Conservation (phyloP, 2,329 filamentous ascomycete genomes). For the Curvularia hawaiiensis region DNA sequence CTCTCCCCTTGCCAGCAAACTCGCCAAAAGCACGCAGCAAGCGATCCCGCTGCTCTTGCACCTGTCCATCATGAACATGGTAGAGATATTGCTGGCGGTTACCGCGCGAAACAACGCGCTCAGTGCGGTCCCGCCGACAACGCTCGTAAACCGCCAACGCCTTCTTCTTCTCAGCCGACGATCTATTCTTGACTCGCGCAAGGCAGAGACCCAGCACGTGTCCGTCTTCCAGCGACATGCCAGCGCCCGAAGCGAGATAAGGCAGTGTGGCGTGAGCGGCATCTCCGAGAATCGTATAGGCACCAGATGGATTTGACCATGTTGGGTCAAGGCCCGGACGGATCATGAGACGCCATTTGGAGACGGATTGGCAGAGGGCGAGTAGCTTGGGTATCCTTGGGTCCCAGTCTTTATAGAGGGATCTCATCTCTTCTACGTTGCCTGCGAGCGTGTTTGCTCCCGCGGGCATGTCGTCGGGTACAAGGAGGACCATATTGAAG, state of each 20-base stretch:
- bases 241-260: conserved; percentile 63
- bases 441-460: conserved; percentile 54
- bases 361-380: conserved; percentile 61
- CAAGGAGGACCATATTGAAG: conserved; percentile 59
- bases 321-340: conserved; percentile 57
- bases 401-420: conserved; percentile 63
- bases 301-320: conserved; percentile 62
- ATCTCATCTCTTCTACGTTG: conserved; percentile 60
- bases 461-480: conserved; percentile 57
- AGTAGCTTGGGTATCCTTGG: conserved; percentile 60
- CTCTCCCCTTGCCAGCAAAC: conserved; percentile 36
- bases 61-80: conserved; percentile 63
- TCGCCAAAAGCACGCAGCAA: conserved; percentile 33
- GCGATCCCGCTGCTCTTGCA: conserved; percentile 60
- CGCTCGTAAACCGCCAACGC: conserved; percentile 59
- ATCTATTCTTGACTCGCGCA: conserved; percentile 51
- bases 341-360: conserved; percentile 67
- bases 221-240: conserved; percentile 66
- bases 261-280: conserved; percentile 69
- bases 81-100: conserved; percentile 68
- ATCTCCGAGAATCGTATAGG: conserved; percentile 66
- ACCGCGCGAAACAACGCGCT: conserved; percentile 63
- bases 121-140: conserved; percentile 63
- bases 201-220: conserved; percentile 63
- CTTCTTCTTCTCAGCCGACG: conserved; percentile 43